Percentiles rank a stretch among this genome's conserved stretches.
Conservation (phyloP, 257 asterid species). For the Solanum habrochaites region DNA sequence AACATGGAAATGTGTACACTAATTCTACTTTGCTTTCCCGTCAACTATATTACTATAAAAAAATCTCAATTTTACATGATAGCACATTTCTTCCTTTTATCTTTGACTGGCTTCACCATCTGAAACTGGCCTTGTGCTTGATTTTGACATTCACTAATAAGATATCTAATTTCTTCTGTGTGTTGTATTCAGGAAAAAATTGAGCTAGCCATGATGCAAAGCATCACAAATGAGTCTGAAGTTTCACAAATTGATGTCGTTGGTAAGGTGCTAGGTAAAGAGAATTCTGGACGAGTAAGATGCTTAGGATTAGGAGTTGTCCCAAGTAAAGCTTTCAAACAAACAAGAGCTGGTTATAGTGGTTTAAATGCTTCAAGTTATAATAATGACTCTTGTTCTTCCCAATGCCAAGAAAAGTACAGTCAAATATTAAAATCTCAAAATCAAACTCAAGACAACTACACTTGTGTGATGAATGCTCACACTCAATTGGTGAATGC, state of each 20-base stretch:
- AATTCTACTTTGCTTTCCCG: too few species aligned
- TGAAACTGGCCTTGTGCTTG: too few species aligned
- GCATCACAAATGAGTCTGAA: background rate
- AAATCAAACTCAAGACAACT: background rate
- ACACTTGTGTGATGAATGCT: too few species aligned
- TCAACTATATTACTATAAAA: too few species aligned
- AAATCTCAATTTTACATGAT: too few species aligned
- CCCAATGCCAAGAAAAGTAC: background rate
- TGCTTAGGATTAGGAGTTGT: background rate
- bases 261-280: background rate
- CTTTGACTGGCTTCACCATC: too few species aligned
- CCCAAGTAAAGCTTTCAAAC: background rate
- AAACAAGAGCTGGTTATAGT: background rate
- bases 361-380: background rate
- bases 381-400: background rate
- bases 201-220: background rate
- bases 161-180: background rate
- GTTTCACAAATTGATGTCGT: background rate
- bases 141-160: too few species aligned
- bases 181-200: background rate
- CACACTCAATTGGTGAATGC: too few species aligned
- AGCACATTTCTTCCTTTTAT: too few species aligned
- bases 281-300: background rate
- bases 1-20: too few species aligned
- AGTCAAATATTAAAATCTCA: background rate